Evolutionary conservation across 352 stramenopile genomes (phyloP).

Genomic region (Phytophthora vignae): DNA sequence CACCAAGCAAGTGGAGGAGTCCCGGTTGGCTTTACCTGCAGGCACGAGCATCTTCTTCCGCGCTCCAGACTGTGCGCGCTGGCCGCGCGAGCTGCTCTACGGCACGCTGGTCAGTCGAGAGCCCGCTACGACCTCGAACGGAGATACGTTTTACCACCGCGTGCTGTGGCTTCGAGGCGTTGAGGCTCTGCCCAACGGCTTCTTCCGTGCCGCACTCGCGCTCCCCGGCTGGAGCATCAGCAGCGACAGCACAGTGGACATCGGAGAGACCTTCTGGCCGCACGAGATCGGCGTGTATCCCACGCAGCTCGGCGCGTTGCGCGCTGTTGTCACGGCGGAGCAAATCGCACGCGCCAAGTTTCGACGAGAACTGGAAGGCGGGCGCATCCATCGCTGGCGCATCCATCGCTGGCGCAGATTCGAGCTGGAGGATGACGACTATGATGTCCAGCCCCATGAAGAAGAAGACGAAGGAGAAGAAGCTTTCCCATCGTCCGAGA

Average conservation of each 20-base stretch:
- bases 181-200: conserved; percentile 67
- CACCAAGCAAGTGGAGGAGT: conserved; percentile 37
- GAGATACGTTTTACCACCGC: conserved; percentile 52
- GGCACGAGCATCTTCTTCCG: conserved; percentile 69
- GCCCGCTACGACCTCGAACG: conserved; percentile 23
- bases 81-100: conserved; percentile 67
- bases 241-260: conserved; percentile 11
- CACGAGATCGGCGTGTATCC: conserved; percentile 63
- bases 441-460: background rate
- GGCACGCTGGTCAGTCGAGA: conserved; percentile 35
- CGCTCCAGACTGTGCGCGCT: conserved; percentile 49
- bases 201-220: conserved; percentile 61
- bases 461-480: conserved; percentile 4
- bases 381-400: conserved; percentile 27
- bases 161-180: conserved; percentile 78
- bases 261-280: conserved; percentile 45
- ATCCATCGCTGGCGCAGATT: no score
- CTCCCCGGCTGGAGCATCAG: conserved; percentile 40
- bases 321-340: conserved; percentile 68
- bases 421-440: background rate
- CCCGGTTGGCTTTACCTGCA: conserved; percentile 37
- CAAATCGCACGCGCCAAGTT: conserved; percentile 57
- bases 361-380: conserved; percentile 52
- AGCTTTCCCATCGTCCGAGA: conserved; percentile 48
- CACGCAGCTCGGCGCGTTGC: conserved; percentile 60